Base-by-base conservation (phyloP, 2,329 filamentous ascomycete genomes). In the Calonectria pseudoturangicola region DNA sequence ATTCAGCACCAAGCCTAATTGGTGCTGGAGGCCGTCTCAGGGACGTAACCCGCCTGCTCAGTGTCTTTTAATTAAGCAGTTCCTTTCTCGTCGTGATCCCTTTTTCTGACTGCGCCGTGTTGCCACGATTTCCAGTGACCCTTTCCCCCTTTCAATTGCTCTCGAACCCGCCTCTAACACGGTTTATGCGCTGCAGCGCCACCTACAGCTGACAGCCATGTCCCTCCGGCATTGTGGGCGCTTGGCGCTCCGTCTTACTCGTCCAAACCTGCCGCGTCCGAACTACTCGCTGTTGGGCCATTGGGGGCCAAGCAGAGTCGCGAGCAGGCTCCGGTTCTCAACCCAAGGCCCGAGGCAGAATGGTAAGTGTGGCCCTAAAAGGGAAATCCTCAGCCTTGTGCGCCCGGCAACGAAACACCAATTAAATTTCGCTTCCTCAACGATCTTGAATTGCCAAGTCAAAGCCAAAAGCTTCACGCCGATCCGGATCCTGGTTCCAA, bases 271-370 rank as follows among this genome's bases (percentile, higher is more conserved):
- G 77, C 73, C 75, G 70, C 74, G 56, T 51, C 71, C 64, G 65
- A 68, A 60, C 69, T 63, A 58, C 56, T 72, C 63, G 60, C 75
- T 71, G 62, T 62, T 68, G 63, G 62, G 70, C 25, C 69, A 47
- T 77, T 75, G 74, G 77, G 73, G 74, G 69, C 77, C 78, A 73
- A 74, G 47, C 36, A 63, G 56, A 21, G 58, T 64, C 62, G 68
- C 39, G 28, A 65, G 62, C 47, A 60, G 73, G 68, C 77, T 78
- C 64, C 77, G 66, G 39, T 83, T 83, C 75, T 82, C 82, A 43
- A 81, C 81, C n/a, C 78, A 81, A 64, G 66, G 75, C 60, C 41
- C 71, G 25, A 79, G 68, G 48, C 76, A 75, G 68, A 76, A 71
- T 68, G 82, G 82, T 83, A 79, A 66, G 82, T 75, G 25, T 39